These are phyloP conservation scores for Saccharomyces mikatae DNA, from an alignment of 805 yeast species.

Conservation along the genomic window DNA sequence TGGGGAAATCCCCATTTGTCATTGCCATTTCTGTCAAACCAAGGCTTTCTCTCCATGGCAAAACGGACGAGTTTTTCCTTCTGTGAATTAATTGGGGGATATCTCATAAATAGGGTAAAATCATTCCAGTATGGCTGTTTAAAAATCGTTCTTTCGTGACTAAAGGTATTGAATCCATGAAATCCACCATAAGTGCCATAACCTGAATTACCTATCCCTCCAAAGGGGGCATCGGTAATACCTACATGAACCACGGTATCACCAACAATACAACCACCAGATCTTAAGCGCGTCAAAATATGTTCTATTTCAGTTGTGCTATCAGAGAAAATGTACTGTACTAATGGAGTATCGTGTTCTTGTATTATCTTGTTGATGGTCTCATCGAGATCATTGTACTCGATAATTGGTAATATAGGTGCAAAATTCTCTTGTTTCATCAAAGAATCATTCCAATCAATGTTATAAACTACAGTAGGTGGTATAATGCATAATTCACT, in stretches of 20 bases:
- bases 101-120: conserved; percentile 47
- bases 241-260: conserved; percentile 70
- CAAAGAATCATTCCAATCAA: conserved; percentile 54
- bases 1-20: conserved; percentile 8
- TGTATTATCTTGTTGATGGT: conserved; percentile 38
- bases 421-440: conserved; percentile 80
- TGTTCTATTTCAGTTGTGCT: conserved; percentile 39
- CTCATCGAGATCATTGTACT: conserved; percentile 39
- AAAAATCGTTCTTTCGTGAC: conserved; percentile 63
- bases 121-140: conserved; percentile 63
- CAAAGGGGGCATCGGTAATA: conserved; percentile 68
- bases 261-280: conserved; percentile 66
- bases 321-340: conserved; percentile 59
- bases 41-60: conserved; percentile 28
- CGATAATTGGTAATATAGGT: conserved; percentile 71
- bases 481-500: conserved; percentile 42
- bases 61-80: conserved; percentile 27
- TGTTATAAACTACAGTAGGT: conserved; percentile 67
- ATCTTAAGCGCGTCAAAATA: conserved; percentile 48
- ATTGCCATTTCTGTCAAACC: conserved; percentile 33
- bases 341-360: conserved; percentile 70
- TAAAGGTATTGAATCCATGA: conserved; percentile 60
- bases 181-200: conserved; percentile 75
- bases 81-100: conserved; percentile 47
- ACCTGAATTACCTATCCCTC: conserved; percentile 86